Conservation (phyloP, 257 asterid species). For the Capsicum rhomboideum region DNA sequence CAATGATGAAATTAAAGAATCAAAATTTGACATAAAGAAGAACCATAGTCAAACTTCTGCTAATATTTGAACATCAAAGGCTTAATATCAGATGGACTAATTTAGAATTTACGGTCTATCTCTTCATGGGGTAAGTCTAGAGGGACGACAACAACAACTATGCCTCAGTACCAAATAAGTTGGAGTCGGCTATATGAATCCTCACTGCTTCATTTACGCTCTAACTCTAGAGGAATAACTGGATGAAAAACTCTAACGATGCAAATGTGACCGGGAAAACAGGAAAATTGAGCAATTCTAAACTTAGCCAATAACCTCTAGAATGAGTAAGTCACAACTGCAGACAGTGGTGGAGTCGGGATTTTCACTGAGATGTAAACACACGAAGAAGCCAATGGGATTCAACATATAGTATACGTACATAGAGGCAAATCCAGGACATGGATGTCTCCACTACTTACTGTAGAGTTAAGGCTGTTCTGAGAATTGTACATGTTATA, state of each 20-base stretch:
- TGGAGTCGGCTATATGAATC: background rate
- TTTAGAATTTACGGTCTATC: background rate
- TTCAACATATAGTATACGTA: background rate
- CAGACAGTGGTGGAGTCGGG: background rate
- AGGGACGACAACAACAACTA: background rate
- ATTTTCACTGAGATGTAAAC: background rate
- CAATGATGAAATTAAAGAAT: background rate
- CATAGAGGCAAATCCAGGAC: background rate
- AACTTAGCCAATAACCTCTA: background rate
- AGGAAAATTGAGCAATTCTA: background rate
- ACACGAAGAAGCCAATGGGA: background rate
- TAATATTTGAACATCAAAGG: background rate
- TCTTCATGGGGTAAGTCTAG: too few relatives aligned
- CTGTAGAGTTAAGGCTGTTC: background rate
- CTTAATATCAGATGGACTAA: background rate
- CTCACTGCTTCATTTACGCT: too few relatives aligned
- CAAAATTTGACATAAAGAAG: background rate
- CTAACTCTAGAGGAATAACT: too few relatives aligned
- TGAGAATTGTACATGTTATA: constrained; percentile 9
- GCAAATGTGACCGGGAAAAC: background rate
- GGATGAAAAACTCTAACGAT: background rate
- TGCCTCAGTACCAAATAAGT: background rate
- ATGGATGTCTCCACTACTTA: background rate
- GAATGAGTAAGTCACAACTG: background rate
- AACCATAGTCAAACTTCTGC: background rate